Evolutionary conservation across 202 grass and related monocot species (phyloP).

Genomic region (Musa balbisiana): DNA sequence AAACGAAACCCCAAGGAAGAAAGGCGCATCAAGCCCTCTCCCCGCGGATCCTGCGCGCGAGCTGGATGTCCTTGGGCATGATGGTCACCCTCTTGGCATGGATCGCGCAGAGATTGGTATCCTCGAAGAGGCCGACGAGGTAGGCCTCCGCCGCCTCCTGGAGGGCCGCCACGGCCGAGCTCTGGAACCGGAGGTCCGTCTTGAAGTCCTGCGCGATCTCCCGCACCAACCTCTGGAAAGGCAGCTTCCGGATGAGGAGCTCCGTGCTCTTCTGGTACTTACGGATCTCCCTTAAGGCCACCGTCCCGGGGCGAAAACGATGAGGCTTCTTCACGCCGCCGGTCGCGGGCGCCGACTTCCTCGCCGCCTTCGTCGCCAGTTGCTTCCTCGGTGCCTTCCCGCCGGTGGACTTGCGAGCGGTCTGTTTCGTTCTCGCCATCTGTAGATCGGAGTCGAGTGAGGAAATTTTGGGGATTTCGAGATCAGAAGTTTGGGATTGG

Average conservation of each 20-base stretch:
- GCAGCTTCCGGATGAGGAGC: conserved; percentile 4
- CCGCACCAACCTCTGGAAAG: background rate
- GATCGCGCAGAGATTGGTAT: conserved; percentile 4
- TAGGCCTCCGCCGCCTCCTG: background rate
- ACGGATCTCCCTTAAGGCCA: background rate
- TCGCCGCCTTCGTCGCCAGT: background rate
- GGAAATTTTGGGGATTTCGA: background rate
- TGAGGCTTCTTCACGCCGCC: conserved; percentile 3
- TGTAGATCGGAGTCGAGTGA: background rate
- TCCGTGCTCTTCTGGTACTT: conserved; percentile 7
- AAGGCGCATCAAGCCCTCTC: background rate
- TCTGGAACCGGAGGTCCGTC: background rate
- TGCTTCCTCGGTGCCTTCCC: background rate
- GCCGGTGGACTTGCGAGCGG: background rate
- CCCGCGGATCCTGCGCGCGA: background rate
- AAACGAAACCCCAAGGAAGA: background rate
- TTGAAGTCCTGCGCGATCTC: conserved; percentile 7
- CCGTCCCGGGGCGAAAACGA: background rate
- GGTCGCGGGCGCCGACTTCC: background rate
- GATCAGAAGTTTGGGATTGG: background rate
- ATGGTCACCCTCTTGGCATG: background rate
- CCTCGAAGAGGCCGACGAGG: conserved; percentile 1
- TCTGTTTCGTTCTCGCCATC: background rate
- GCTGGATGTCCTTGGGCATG: conserved; percentile 4
- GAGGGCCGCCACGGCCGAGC: background rate